Percentiles rank a stretch among this genome's conserved stretches.
Evolutionary conservation across 2,329 filamentous ascomycete species (phyloP).

Genomic region (Pseudocercospora macadamiae): DNA sequence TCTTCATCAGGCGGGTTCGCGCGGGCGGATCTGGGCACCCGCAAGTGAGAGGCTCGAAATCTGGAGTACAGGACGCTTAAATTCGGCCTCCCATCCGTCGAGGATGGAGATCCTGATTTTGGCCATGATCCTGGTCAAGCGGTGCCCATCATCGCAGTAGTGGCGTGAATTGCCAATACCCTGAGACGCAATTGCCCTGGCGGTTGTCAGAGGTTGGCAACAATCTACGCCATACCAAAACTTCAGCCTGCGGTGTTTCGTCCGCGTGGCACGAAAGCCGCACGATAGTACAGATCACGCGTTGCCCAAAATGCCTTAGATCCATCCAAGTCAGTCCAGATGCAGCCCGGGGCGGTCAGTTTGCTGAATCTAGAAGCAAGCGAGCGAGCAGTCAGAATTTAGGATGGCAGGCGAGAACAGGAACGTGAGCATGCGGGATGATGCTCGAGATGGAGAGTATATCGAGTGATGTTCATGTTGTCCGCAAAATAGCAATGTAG

Average conservation of each 20-base stretch:
- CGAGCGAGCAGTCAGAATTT: not conserved
- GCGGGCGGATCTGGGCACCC: not conserved
- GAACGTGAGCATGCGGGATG: not conserved
- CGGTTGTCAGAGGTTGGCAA: not conserved
- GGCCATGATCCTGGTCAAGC: not conserved
- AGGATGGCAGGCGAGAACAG: not conserved
- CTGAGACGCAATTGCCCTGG: not conserved
- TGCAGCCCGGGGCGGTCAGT: not conserved
- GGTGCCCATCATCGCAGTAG: not conserved
- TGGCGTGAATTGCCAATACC: not conserved
- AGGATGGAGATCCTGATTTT: not conserved
- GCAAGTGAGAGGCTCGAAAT: not conserved
- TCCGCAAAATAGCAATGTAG: too few relatives aligned
- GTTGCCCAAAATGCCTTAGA: not conserved
- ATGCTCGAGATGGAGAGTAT: not conserved
- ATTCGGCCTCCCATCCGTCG: not conserved
- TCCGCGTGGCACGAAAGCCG: not conserved
- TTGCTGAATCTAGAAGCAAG: not conserved
- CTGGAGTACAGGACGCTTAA: not conserved
- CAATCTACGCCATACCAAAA: not conserved
- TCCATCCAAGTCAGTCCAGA: not conserved
- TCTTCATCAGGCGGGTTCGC: not conserved
- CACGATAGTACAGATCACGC: not conserved
- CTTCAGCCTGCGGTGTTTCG: too few relatives aligned
- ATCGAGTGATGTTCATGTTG: too few relatives aligned